Conservation (phyloP, 148 eudicot species). For the Oxyria digyna region DNA sequence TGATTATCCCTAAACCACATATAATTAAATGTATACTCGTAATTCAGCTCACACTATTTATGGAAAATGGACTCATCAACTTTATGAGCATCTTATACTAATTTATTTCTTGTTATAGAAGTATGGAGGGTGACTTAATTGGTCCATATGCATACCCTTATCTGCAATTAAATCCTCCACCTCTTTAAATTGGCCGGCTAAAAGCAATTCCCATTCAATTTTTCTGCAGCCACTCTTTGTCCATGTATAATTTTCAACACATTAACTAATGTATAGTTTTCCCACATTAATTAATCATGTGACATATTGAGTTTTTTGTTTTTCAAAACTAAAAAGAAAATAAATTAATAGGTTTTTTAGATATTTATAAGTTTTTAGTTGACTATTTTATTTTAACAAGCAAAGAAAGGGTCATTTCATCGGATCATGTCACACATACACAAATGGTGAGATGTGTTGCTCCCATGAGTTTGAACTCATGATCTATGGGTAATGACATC, state of each 20-base stretch:
- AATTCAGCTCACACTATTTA: background rate
- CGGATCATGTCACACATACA: no score
- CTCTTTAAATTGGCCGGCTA: background rate
- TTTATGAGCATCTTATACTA: slow-evolving; percentile 2
- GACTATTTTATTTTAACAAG: background rate
- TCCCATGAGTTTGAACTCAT: no score
- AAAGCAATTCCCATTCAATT: background rate
- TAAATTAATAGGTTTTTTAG: no score
- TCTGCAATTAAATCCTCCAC: background rate
- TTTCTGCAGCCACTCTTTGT: background rate
- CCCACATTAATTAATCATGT: no score
- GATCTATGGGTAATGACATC: no score
- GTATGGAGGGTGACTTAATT: slow-evolving; percentile 3
- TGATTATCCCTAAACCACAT: background rate
- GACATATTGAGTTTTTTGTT: no score
- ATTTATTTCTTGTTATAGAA: background rate
- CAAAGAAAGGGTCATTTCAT: no score
- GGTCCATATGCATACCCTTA: background rate
- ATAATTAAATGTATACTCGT: slow-evolving; percentile 2
- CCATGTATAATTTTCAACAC: no score
- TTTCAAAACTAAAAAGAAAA: no score
- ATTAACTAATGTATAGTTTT: no score
- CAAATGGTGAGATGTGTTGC: no score
- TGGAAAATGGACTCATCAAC: slow-evolving; percentile 2
- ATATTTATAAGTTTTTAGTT: no score